Conservation (phyloP, 306 rosid genomes). For the Pueraria montana region DNA sequence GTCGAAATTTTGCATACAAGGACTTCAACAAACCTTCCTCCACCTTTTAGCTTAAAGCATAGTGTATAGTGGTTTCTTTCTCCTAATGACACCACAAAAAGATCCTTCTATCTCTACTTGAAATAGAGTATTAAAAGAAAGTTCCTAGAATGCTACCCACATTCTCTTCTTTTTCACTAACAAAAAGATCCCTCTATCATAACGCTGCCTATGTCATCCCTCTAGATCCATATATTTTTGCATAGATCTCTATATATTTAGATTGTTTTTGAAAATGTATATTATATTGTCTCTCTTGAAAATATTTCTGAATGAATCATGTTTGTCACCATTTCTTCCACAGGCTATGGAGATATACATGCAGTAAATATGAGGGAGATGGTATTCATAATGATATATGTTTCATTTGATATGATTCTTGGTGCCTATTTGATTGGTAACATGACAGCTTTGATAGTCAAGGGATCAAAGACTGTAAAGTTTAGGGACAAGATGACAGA, state of each 20-base stretch:
- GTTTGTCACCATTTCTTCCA: slow-evolving; percentile 41
- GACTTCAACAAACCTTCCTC: background rate
- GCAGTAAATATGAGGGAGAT: slow-evolving; percentile 97
- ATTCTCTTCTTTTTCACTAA: background rate
- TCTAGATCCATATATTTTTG: background rate
- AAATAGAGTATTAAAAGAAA: background rate
- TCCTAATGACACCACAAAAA: background rate
- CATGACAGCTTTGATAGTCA: slow-evolving; percentile 99
- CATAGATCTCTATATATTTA: background rate
- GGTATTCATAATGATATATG: slow-evolving; percentile 93
- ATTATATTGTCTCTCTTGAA: slow-evolving; percentile 32
- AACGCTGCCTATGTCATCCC: too few species aligned
- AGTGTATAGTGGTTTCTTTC: background rate
- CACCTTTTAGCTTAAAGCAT: background rate
- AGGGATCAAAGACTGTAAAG: slow-evolving; percentile 95
- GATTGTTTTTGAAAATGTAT: slow-evolving; percentile 9
- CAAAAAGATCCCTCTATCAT: too few species aligned
- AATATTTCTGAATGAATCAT: slow-evolving; percentile 35
- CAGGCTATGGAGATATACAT: slow-evolving; percentile 99
- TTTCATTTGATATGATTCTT: slow-evolving; percentile 94
- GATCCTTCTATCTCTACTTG: background rate
- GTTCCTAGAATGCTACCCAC: background rate
- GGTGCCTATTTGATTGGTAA: slow-evolving; percentile 99
- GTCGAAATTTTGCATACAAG: too few species aligned
- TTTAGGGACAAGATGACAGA: slow-evolving; percentile 96